Percentiles rank a stretch among this genome's conserved stretches.
Evolutionary conservation across 768 basidiomycete genomes (phyloP).

Genomic region (Suillus variegatus): DNA sequence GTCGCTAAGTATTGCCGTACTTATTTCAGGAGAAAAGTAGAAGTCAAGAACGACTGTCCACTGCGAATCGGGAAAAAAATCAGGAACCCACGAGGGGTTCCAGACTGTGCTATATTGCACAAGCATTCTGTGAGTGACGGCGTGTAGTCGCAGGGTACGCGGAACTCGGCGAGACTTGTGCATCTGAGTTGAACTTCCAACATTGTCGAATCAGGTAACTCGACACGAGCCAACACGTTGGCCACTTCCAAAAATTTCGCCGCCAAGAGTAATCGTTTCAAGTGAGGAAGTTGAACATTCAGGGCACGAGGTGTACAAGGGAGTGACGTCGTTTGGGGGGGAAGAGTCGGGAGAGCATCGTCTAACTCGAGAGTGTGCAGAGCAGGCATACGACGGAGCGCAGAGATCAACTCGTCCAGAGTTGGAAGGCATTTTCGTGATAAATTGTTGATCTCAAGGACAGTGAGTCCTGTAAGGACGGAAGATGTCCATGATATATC

Average conservation of each 20-base stretch:
- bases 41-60: not conserved
- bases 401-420: conserved; percentile 31
- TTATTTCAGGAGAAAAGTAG: not conserved
- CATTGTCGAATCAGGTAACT: not conserved
- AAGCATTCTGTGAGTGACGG: not conserved
- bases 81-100: not conserved
- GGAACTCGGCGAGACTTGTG: not conserved
- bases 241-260: not conserved
- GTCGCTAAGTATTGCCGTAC: not conserved
- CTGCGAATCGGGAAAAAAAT: not conserved
- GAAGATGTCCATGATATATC: conserved; percentile 38
- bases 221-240: not conserved
- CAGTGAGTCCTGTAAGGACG: conserved; percentile 36
- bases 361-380: conserved; percentile 38
- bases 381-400: conserved; percentile 35
- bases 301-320: not conserved
- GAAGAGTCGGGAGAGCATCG: conserved; percentile 31
- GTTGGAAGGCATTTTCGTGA: conserved; percentile 28
- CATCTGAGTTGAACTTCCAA: not conserved
- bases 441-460: conserved; percentile 36
- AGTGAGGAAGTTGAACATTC: conserved; percentile 1
- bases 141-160: not conserved
- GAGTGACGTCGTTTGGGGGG: not conserved
- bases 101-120: not conserved
- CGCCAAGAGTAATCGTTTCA: not conserved